Percentiles rank a stretch among this genome's conserved stretches.
Conservation (phyloP, 2,329 filamentous ascomycete genomes). For the Claviceps pusilla region DNA sequence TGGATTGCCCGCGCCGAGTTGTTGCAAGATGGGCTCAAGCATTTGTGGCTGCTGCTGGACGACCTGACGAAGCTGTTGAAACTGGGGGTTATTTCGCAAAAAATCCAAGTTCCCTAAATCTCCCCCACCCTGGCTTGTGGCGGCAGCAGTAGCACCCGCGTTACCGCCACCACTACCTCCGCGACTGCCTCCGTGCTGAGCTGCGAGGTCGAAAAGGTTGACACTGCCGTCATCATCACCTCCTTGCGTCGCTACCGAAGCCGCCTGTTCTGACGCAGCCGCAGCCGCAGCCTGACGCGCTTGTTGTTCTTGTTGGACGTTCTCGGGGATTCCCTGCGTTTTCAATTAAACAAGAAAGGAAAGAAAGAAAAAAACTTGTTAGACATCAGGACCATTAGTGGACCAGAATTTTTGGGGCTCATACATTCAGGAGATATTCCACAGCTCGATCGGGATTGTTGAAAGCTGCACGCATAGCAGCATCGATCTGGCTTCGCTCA, state of each 20-base stretch:
- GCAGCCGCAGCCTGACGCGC: constrained; percentile 28
- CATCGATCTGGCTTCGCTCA: constrained; percentile 70
- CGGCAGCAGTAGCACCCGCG: constrained; percentile 30
- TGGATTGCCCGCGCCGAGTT: constrained; percentile 88
- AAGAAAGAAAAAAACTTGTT: neutral
- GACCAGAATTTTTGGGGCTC: constrained; percentile 20
- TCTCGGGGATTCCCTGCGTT: constrained; percentile 74
- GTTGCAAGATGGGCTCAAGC: constrained; percentile 94
- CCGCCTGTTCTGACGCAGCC: constrained; percentile 18
- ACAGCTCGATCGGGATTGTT: constrained; percentile 96
- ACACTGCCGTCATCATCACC: constrained; percentile 52
- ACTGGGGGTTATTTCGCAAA: constrained; percentile 86
- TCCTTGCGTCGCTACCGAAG: constrained; percentile 19
- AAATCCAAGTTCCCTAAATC: constrained; percentile 76
- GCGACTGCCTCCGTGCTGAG: constrained; percentile 45
- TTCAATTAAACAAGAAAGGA: neutral
- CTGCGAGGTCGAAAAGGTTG: constrained; percentile 87
- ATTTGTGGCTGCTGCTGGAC: constrained; percentile 97
- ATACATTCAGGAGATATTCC: constrained; percentile 78
- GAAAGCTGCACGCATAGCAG: constrained; percentile 89
- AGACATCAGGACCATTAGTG: neutral
- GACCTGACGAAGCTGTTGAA: constrained; percentile 92
- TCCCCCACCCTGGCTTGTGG: constrained; percentile 32
- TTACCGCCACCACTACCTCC: constrained; percentile 27
- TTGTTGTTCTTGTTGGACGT: constrained; percentile 57